Base-by-base conservation (phyloP, 768 basidiomycete genomes). In the Naganishia vaughanmartiniae region DNA sequence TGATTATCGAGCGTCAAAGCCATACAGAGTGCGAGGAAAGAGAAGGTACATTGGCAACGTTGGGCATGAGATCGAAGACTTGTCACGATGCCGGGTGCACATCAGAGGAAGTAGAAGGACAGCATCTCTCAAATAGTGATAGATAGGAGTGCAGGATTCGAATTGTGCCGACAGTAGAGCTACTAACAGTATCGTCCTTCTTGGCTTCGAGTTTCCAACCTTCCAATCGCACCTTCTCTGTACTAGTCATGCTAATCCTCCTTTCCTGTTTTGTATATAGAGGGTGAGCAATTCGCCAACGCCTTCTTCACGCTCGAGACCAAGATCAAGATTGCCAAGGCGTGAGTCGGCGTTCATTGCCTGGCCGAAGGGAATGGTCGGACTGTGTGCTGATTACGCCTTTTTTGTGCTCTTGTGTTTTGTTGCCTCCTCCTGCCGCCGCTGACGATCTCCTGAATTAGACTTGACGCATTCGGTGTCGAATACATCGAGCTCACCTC, bases 401-500 rank as follows among this genome's bases (percentile, higher is more conserved):
- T 21, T 42, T 19, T 46, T 4, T n/a, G n/a, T 17, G 36, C 70
- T 71, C n/a, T 45, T 56, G 2, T 15, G 42, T 15, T 15, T 15
- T 15, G 42, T 15, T 42, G 7, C 15, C 42, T 36, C 12, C 36
- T 36, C 36, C 6, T 12, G 5, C 6, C 12, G 36, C 36, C 12
- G 6, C 36, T 36, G 6, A 12, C 36, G 36, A 36, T 36, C 36
- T 12, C 36, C 36, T n/a, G n/a, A n/a, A 36, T 36, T 42, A 78
- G 76, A 17, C 88, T 98, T 70, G 94, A 97, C 85, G 94, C 93
- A 60, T 98, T 99, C 79, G 96, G 96, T 78, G 96, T 98, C 70
- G 96, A 99, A 81, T 99, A 99, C 86, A 93, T 99, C 79, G 96
- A 99, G 80, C 89, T 99, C 79, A 99, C 96, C 42, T 97, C 95